Evolutionary conservation across 1,139 yeast species (phyloP), one percentile per base, ranked within the genome.

Genomic region (Spencermartinsiella ligniputridi): DNA sequence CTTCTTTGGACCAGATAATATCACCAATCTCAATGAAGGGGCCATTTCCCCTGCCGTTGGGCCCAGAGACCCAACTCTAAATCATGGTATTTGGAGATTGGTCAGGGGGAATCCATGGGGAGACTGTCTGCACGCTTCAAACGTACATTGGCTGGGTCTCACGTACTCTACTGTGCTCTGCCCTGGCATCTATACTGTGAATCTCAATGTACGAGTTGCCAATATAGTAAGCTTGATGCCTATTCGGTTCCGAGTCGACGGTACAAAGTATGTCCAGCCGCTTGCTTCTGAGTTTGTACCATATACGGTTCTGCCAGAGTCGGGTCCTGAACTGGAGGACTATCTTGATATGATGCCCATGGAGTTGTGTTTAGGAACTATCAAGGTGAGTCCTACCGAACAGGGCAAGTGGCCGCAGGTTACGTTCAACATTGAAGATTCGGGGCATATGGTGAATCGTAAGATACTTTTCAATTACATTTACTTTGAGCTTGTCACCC

Each of bases 381-480:
- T 81, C 52, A 55, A 52, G n/a, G 61, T 73, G 22, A 13, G 15
- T 16, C 42, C 39, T 2, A 41, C 32, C 3, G 32, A 17, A 12
- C 13, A 38, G 4, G 37, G 35, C 15, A 17, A 16, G 36, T 52
- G 72, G 33, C 57, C 64, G 18, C 66, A 67, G 46, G 68, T 79
- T 2, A 69, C 69, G 35, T 57, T 83, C 15, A 62, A 69, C 1
- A 72, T 81, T 72, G 84, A 79, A 52, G 89, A 82, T 52, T 71
- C 74, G 3, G 86, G 84, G 0, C 62, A 75, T 20, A 71, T 73
- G 50, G 58, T 77, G 34, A 81, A 80, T 54, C 69, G 77, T 0
- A 82, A 83, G 1, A 73, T 81, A 46, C 60, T 79, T 24, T 73
- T 83, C 3, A 78, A 74, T 48, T 81, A 74, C 55, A 68, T 81